phyloP scores from a whole-genome alignment of 768 basidiomycete genomes.

The Rickenella mellea region DNA sequence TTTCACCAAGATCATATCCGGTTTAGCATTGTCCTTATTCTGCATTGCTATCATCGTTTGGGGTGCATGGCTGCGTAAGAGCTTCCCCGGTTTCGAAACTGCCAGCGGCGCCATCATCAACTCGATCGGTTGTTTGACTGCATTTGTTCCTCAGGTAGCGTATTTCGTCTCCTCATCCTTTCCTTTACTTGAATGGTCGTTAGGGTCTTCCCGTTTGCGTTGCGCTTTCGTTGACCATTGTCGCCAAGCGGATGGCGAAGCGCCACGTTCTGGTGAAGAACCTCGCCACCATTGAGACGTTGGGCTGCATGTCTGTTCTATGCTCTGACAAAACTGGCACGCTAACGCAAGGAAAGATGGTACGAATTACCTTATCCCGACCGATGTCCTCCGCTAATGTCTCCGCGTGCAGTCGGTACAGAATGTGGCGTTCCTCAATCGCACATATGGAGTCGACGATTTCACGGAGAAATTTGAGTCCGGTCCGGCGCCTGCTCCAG shows the following conservation, averaged over 20 bases:
- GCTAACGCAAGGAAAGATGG: constrained; percentile 41
- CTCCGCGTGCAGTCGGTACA: constrained; percentile 24
- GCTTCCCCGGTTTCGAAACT: constrained; percentile 24
- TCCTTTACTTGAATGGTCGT: background rate
- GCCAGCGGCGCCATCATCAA: constrained; percentile 26
- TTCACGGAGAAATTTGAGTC: constrained; percentile 10
- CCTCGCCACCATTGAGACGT: constrained; percentile 43
- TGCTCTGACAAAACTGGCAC: constrained; percentile 52
- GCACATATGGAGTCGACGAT: constrained; percentile 12
- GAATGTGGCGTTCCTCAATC: constrained; percentile 27
- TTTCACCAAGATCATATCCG: constrained; percentile 44
- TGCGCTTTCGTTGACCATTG: constrained; percentile 41
- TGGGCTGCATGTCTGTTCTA: constrained; percentile 41
- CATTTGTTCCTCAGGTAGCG: constrained; percentile 33
- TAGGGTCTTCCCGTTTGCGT: constrained; percentile 33
- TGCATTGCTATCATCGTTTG: constrained; percentile 30
- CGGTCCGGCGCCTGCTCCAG: constrained; percentile 9
- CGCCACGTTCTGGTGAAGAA: constrained; percentile 40
- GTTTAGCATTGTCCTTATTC: constrained; percentile 28
- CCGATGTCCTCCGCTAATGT: background rate
- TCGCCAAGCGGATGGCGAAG: constrained; percentile 38
- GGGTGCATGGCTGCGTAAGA: constrained; percentile 31
- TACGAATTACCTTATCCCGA: constrained; percentile 5
- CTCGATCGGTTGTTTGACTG: constrained; percentile 29
- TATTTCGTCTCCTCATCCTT: constrained; percentile 4